Conservation (phyloP, 768 basidiomycete species). For the Termitomyces sp. region DNA sequence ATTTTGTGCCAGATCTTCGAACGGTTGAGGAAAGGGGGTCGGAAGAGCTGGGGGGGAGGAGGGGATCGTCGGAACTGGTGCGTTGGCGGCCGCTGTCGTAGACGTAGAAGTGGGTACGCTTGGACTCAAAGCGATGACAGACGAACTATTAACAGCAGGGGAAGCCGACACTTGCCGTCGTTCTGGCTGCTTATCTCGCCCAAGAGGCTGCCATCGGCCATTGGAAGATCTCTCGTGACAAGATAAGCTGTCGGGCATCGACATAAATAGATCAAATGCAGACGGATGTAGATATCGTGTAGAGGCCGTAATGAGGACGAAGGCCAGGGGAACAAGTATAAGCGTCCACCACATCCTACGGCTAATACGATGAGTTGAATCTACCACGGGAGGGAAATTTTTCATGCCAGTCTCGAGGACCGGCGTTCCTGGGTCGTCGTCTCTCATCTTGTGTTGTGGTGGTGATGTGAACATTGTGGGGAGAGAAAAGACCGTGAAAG, state of each 20-base stretch:
- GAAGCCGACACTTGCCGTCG: slow-evolving; percentile 11
- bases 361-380: slow-evolving; percentile 38
- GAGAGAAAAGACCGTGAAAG: background rate
- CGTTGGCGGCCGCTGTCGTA: slow-evolving; percentile 20
- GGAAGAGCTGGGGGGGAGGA: slow-evolving; percentile 50
- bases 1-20: slow-evolving; percentile 61
- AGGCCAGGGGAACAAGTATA: slow-evolving; percentile 50
- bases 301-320: slow-evolving; percentile 51
- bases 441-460: slow-evolving; percentile 4
- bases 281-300: slow-evolving; percentile 50
- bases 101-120: slow-evolving; percentile 18
- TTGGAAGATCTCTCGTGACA: slow-evolving; percentile 26
- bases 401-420: slow-evolving; percentile 9
- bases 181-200: slow-evolving; percentile 31
- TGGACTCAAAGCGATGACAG: slow-evolving; percentile 9
- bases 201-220: slow-evolving; percentile 36
- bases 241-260: slow-evolving; percentile 19
- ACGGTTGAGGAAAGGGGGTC: slow-evolving; percentile 75
- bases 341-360: slow-evolving; percentile 48
- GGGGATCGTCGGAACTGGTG: slow-evolving; percentile 46
- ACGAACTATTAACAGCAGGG: slow-evolving; percentile 8
- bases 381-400: background rate
- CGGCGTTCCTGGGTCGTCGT: slow-evolving; percentile 6
- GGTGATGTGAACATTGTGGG: slow-evolving; percentile 13
- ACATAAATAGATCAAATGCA: slow-evolving; percentile 37